Evolutionary conservation across 2,329 filamentous ascomycete genomes (phyloP).

Genomic region (Arthrobotrys pseudoclavata): DNA sequence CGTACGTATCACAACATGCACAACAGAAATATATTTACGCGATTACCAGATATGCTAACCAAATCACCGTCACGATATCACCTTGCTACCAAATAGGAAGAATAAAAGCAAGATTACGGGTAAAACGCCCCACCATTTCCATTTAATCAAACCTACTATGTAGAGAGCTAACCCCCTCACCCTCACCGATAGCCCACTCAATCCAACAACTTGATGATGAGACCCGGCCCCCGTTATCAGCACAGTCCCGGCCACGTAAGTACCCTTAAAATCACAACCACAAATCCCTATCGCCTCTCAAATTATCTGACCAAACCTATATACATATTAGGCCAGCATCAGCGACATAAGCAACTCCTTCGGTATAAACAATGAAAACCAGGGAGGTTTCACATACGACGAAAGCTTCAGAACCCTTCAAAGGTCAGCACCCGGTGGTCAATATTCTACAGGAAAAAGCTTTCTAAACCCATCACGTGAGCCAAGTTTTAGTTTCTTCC

Average conservation of each 20-base stretch:
- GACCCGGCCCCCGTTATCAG: background rate
- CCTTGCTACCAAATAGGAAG: slow-evolving; percentile 1
- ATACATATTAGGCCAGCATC: background rate
- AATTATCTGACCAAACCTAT: background rate
- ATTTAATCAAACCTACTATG: background rate
- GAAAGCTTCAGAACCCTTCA: background rate
- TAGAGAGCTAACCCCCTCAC: background rate
- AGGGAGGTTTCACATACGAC: background rate
- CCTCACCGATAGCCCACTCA: background rate
- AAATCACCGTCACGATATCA: background rate
- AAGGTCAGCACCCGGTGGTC: background rate
- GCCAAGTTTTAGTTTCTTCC: background rate
- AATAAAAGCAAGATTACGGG: slow-evolving; percentile 2
- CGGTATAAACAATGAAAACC: background rate
- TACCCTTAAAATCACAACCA: background rate
- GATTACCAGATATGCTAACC: background rate
- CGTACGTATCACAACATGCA: background rate
- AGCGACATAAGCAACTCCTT: slow-evolving; percentile 2
- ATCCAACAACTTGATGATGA: background rate
- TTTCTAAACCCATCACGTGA: background rate
- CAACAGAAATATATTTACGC: too few species aligned
- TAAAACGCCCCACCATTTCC: background rate
- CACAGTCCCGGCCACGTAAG: background rate
- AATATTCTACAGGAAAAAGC: background rate
- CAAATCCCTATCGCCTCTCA: too few species aligned